Conservation (phyloP, 176 grass and related monocot genomes). For the Typha latifolia region DNA sequence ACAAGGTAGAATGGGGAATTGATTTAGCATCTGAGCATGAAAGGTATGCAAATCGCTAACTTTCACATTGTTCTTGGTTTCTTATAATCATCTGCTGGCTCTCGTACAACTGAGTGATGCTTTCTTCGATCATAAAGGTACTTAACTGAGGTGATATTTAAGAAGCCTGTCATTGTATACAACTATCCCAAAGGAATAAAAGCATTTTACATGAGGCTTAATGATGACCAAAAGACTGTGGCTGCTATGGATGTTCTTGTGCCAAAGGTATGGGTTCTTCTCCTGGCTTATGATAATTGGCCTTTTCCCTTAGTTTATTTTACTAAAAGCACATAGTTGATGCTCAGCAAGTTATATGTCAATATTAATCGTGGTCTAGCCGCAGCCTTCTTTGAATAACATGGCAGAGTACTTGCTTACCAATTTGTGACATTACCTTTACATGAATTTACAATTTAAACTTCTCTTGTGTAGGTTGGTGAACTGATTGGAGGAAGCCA, state of each 20-base stretch:
- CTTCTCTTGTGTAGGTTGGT: slow-evolving; percentile 51
- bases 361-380: too few relatives aligned
- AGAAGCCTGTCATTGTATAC: slow-evolving; percentile 95
- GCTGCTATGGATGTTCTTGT: slow-evolving; percentile 99
- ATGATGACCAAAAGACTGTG: slow-evolving; percentile 83
- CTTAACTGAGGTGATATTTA: slow-evolving; percentile 92
- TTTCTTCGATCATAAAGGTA: slow-evolving; percentile 45
- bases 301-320: too few relatives aligned
- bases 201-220: slow-evolving; percentile 94
- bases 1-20: slow-evolving; percentile 93
- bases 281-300: background rate
- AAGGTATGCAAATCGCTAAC: slow-evolving; percentile 34
- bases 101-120: slow-evolving; percentile 5
- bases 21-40: slow-evolving; percentile 97
- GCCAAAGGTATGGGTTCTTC: slow-evolving; percentile 52
- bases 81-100: background rate
- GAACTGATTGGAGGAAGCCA: slow-evolving; percentile 95
- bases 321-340: too few relatives aligned
- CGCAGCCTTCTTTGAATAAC: too few relatives aligned
- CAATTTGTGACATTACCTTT: background rate
- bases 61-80: background rate
- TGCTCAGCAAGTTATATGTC: too few relatives aligned
- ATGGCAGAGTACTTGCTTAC: too few relatives aligned
- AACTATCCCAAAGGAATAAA: slow-evolving; percentile 97
- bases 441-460: background rate